A percentile compares a stretch with the other conserved stretches of the same genome.
Evolutionary conservation across 306 rosid genomes (phyloP).

Genomic region (Parietaria judaica): DNA sequence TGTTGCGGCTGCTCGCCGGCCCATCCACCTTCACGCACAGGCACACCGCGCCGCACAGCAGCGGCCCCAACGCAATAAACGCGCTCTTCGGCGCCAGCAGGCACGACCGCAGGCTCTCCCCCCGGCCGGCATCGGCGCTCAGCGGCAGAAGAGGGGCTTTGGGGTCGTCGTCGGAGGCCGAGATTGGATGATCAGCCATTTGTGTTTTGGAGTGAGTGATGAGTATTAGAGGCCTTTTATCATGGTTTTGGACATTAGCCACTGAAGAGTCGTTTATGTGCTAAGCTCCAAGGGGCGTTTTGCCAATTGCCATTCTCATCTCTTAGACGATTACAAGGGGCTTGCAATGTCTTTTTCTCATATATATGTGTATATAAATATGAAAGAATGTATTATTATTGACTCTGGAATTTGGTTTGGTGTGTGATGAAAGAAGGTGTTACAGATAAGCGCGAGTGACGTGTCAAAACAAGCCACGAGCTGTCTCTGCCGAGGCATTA

Average conservation of each 20-base stretch:
- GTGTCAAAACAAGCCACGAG: too few species aligned
- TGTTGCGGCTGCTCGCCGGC: constrained; percentile 36
- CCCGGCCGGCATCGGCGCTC: constrained; percentile 15
- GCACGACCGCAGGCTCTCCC: constrained; percentile 10
- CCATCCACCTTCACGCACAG: constrained; percentile 46
- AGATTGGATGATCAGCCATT: too few species aligned
- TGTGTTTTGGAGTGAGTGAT: background rate
- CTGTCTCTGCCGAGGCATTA: too few species aligned
- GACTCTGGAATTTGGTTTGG: too few species aligned
- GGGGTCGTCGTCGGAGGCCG: constrained; percentile 28
- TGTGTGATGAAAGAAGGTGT: too few species aligned
- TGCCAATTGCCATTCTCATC: background rate
- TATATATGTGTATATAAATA: too few species aligned
- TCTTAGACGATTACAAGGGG: too few species aligned
- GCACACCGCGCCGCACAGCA: constrained; percentile 33
- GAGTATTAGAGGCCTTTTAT: constrained; percentile 4
- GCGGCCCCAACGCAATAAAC: constrained; percentile 48
- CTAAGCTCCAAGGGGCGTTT: background rate
- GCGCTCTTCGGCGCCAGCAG: constrained; percentile 30
- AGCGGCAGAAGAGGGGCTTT: constrained; percentile 60
- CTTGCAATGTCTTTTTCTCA: too few species aligned
- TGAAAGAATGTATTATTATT: too few species aligned
- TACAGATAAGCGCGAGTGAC: too few species aligned
- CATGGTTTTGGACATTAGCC: background rate
- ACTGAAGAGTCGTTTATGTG: constrained; percentile 12